Conservation (phyloP, 177 flowering plant genomes). For the Telopea speciosissima region DNA sequence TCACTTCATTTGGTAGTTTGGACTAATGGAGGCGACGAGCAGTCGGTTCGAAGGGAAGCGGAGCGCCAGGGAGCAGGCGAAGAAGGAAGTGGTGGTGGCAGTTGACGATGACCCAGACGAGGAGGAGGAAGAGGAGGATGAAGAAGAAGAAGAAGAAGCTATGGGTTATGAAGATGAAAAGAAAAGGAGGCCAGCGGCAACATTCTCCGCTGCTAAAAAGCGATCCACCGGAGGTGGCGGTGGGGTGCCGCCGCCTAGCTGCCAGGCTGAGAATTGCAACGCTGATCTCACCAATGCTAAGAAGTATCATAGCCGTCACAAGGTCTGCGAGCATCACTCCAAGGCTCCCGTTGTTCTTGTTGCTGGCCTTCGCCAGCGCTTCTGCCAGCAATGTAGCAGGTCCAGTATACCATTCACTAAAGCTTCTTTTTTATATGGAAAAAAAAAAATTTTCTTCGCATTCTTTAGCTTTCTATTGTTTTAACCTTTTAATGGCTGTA, state of each 20-base stretch:
- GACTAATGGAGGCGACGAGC: not conserved
- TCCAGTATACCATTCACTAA: slow-evolving; percentile 4
- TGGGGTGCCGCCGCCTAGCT: slow-evolving; percentile 19
- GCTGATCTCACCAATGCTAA: slow-evolving; percentile 58
- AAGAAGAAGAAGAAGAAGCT: no score
- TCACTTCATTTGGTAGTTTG: not conserved
- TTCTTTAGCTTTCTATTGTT: not conserved
- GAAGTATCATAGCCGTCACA: slow-evolving; percentile 63
- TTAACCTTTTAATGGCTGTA: not conserved
- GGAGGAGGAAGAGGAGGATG: slow-evolving; percentile 13
- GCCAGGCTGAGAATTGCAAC: slow-evolving; percentile 66
- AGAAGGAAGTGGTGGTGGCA: slow-evolving; percentile 15
- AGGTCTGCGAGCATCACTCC: slow-evolving; percentile 72
- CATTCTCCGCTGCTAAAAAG: slow-evolving; percentile 1
- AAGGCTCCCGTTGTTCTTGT: slow-evolving; percentile 61
- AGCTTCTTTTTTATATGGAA: no score
- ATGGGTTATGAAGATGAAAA: slow-evolving; percentile 10
- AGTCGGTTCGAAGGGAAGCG: slow-evolving; percentile 5
- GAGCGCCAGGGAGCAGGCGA: not conserved
- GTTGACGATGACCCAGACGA: slow-evolving; percentile 6
- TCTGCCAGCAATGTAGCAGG: slow-evolving; percentile 92
- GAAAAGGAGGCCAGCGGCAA: slow-evolving; percentile 13
- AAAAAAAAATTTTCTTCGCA: not conserved
- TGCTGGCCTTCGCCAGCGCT: slow-evolving; percentile 55
- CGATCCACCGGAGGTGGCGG: slow-evolving; percentile 6